Percentiles rank a stretch among this genome's conserved stretches.
phyloP scores from a whole-genome alignment of 2,329 filamentous ascomycete species.

The Penicillium capsulatum region DNA sequence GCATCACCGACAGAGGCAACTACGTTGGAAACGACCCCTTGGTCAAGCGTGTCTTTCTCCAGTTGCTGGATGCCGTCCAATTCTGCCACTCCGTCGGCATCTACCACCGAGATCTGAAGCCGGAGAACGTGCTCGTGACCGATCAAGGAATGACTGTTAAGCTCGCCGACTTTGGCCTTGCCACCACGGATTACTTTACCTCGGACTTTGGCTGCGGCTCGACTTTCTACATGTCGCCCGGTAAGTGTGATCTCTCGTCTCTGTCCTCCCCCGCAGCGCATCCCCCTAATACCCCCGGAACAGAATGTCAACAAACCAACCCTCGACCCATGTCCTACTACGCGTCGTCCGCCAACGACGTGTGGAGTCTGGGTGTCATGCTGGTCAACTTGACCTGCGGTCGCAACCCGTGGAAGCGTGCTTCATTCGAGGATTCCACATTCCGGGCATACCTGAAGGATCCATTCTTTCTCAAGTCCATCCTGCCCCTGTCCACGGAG shows the following conservation, averaged over 20 bases:
- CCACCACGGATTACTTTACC: slow-evolving; percentile 76
- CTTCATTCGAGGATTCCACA: slow-evolving; percentile 86
- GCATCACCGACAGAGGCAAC: slow-evolving; percentile 91
- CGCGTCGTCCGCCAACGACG: slow-evolving; percentile 87
- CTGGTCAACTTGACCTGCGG: slow-evolving; percentile 96
- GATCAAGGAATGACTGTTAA: slow-evolving; percentile 87
- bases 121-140: slow-evolving; percentile 93
- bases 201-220: slow-evolving; percentile 97
- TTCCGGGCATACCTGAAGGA: slow-evolving; percentile 87
- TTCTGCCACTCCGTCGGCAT: slow-evolving; percentile 91
- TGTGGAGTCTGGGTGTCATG: slow-evolving; percentile 98
- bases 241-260: slow-evolving; percentile 52
- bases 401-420: slow-evolving; percentile 98
- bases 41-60: slow-evolving; percentile 82
- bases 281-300: slow-evolving; percentile 24
- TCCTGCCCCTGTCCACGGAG: slow-evolving; percentile 84
- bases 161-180: slow-evolving; percentile 94
- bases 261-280: background rate
- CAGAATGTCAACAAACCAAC: slow-evolving; percentile 83
- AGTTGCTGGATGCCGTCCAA: slow-evolving; percentile 93
- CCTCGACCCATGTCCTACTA: slow-evolving; percentile 71
- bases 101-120: slow-evolving; percentile 96
- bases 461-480: slow-evolving; percentile 82
- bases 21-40: slow-evolving; percentile 90
- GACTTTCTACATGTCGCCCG: slow-evolving; percentile 99